Percentiles rank a stretch among this genome's conserved stretches.
Conservation (phyloP, 2,329 filamentous ascomycete species). For the Parastagonospora avenae region DNA sequence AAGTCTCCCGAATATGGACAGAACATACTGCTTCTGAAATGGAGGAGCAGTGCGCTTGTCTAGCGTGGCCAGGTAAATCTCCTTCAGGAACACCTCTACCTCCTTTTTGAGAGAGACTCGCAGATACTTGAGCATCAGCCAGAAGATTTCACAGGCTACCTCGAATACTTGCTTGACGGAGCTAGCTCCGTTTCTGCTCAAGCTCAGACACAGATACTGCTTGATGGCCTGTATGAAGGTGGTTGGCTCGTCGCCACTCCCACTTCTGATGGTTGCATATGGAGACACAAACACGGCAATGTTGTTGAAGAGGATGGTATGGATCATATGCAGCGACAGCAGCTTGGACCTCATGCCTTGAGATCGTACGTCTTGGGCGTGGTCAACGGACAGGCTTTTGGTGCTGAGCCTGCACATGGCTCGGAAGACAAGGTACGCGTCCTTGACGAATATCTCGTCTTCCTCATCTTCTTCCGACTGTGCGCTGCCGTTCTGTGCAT, state of each 20-base stretch:
- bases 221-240: constrained; percentile 94
- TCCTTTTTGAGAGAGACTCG: constrained; percentile 97
- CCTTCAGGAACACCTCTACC: constrained; percentile 95
- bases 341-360: constrained; percentile 98
- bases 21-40: constrained; percentile 91
- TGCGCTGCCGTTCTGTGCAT: constrained; percentile 49
- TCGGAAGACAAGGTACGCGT: constrained; percentile 95
- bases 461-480: constrained; percentile 71
- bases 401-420: constrained; percentile 98
- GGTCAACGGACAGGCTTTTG: constrained; percentile 85
- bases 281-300: constrained; percentile 89
- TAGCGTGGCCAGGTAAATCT: constrained; percentile 91
- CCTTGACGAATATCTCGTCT: constrained; percentile 95
- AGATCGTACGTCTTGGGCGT: constrained; percentile 88
- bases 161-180: constrained; percentile 92
- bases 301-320: constrained; percentile 94
- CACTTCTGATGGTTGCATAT: constrained; percentile 88
- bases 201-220: constrained; percentile 92
- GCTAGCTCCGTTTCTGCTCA: constrained; percentile 94
- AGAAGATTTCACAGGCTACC: constrained; percentile 96
- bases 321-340: constrained; percentile 91
- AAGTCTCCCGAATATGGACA: constrained; percentile 82
- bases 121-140: constrained; percentile 94
- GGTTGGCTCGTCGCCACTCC: constrained; percentile 84
- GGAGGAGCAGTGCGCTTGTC: constrained; percentile 84